These are phyloP conservation scores for Rhodotorula mucilaginosa DNA, from an alignment of 1,284 basidiomycete genomes.

Conservation along the genomic window DNA sequence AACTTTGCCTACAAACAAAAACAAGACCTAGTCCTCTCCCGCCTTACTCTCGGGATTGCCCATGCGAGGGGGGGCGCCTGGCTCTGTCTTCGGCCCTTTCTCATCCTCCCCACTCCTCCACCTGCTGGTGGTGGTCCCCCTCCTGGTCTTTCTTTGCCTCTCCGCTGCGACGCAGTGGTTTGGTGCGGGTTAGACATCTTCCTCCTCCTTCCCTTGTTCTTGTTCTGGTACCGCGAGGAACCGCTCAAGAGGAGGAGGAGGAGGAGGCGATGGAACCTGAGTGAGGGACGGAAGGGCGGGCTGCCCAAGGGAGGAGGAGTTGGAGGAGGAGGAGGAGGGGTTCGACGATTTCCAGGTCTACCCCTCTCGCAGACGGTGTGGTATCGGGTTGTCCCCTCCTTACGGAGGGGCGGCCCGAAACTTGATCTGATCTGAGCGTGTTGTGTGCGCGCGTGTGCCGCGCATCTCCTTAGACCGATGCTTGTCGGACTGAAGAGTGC, in stretches of 20 bases:
- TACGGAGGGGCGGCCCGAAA: not conserved
- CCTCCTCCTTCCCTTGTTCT: no score
- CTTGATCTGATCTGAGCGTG: constrained; percentile 3
- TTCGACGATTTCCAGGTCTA: no score
- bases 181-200: no score
- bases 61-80: not conserved
- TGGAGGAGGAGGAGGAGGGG: no score
- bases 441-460: no score
- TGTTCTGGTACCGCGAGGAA: not conserved
- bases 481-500: no score
- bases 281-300: not conserved
- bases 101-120: not conserved
- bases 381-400: not conserved
- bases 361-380: not conserved
- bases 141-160: no score
- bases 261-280: not conserved
- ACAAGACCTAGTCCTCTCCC: constrained; percentile 6
- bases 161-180: no score
- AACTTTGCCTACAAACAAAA: constrained; percentile 14
- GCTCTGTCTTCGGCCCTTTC: no score
- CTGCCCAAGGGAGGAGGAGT: no score
- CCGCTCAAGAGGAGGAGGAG: not conserved
- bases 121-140: not conserved
- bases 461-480: no score
- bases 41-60: constrained; percentile 21